Evolutionary conservation across 176 grass and related monocot species (phyloP).

Genomic region (Avena sativa): DNA sequence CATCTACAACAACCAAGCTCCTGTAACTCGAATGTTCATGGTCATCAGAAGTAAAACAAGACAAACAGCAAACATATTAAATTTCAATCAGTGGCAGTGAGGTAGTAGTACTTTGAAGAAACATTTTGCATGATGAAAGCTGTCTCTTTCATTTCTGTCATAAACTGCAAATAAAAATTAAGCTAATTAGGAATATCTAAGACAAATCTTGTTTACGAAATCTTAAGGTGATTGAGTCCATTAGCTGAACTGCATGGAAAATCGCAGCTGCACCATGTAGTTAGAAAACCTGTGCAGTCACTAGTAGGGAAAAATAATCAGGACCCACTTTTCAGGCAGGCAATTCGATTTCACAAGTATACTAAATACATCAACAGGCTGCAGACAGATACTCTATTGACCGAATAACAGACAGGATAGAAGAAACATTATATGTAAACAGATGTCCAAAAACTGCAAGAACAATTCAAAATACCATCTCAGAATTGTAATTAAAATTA

Average conservation of each 20-base stretch:
- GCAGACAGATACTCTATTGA: constrained; percentile 11
- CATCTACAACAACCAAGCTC: constrained; percentile 92
- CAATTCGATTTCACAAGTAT: constrained; percentile 3
- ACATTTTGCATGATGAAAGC: constrained; percentile 96
- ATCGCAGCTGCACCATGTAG: constrained; percentile 20
- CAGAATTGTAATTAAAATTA: constrained; percentile 6
- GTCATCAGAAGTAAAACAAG: constrained; percentile 37
- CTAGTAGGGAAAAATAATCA: constrained; percentile 30
- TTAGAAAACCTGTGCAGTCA: background rate
- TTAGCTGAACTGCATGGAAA: constrained; percentile 18
- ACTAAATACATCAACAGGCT: constrained; percentile 20
- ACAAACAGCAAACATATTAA: constrained; percentile 9
- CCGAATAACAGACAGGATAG: constrained; percentile 11
- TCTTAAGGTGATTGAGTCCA: background rate
- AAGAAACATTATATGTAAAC: constrained; percentile 10
- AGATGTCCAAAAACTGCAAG: constrained; percentile 19
- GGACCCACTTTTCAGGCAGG: constrained; percentile 1
- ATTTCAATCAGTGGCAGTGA: constrained; percentile 30
- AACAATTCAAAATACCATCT: constrained; percentile 16
- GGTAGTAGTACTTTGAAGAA: constrained; percentile 74
- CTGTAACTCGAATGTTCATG: constrained; percentile 47
- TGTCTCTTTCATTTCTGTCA: constrained; percentile 99
- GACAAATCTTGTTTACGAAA: constrained; percentile 20
- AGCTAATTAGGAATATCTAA: constrained; percentile 22
- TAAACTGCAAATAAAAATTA: constrained; percentile 80